phyloP scores from a whole-genome alignment of 2,329 filamentous ascomycete genomes.

The Fusarium nelsonii region DNA sequence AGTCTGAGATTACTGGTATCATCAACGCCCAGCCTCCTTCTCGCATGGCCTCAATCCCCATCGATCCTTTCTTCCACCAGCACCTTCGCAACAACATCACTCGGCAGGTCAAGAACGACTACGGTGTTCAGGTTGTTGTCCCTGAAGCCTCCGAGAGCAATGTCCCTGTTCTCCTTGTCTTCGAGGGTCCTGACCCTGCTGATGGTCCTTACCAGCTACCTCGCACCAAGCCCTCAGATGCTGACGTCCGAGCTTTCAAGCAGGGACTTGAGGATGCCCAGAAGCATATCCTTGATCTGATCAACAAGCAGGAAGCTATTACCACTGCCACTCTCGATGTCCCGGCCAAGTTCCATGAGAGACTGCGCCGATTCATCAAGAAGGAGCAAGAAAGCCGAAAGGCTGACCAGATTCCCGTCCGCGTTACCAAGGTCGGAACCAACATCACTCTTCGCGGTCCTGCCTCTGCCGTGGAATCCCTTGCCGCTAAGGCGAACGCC shows the following conservation, averaged over 20 bases:
- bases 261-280: constrained; percentile 67
- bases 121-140: constrained; percentile 79
- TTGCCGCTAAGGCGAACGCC: constrained; percentile 77
- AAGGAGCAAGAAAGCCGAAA: constrained; percentile 70
- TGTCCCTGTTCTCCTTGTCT: constrained; percentile 77
- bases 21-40: constrained; percentile 80
- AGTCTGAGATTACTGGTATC: constrained; percentile 79
- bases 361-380: constrained; percentile 72
- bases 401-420: constrained; percentile 70
- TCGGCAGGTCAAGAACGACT: constrained; percentile 73
- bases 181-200: constrained; percentile 70
- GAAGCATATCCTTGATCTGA: constrained; percentile 68
- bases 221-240: constrained; percentile 63
- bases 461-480: constrained; percentile 74
- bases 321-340: constrained; percentile 66
- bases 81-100: constrained; percentile 75
- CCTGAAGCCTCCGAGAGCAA: constrained; percentile 72
- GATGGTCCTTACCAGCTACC: constrained; percentile 66
- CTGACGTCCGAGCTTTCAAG: constrained; percentile 66
- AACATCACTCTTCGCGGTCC: constrained; percentile 83
- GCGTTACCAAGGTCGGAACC: constrained; percentile 69
- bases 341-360: constrained; percentile 73
- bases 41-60: constrained; percentile 73
- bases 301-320: constrained; percentile 70
- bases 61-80: constrained; percentile 84